Evolutionary conservation across 768 basidiomycete species (phyloP), one percentile per base, ranked within the genome.

Genomic region (Lactarius hatsudake): DNA sequence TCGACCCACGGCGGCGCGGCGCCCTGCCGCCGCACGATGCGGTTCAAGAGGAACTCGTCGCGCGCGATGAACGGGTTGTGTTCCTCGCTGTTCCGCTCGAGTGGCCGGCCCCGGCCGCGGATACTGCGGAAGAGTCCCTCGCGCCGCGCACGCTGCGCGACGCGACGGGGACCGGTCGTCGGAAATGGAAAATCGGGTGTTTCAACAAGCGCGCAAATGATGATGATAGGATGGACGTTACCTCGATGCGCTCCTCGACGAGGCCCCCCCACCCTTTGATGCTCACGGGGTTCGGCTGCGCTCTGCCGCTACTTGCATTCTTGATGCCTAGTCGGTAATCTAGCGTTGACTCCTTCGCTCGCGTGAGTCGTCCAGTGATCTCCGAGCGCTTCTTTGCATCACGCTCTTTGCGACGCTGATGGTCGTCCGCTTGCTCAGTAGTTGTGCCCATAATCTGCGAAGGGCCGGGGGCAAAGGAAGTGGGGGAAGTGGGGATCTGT

Each of bases 1-100:
- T 94, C 92, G 1, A 94, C 87, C 93, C 93, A 95, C 4, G 91
- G 89, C 36, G 93, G 93, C 4, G 86, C 84, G 7, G 89, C 90
- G n/a, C 90, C 91, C 69, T 93, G 89, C 59, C 86, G 81, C 73
- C 91, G 87, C 8, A 94, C 83, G 65, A 93, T 92, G 15, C 93
- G 85, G 71, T 94, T 95, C 88, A 94, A 87, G 58, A 94, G 78
- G 71, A 88, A 91, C 73, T 94, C 92, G 71, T 91, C 90, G 9
- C 89, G 81, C 8, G 83, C 83, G 66, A 95, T 88, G 76, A 85
- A 87, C 13, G 84, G 86, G 71, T 87, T 87, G n/a, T 76, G 74
- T 67, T 85, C 84, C 30, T 84, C 83, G 1, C 71, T 75, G 59
- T 78, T 74, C 45, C 75, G 72, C 1, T 73, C 70, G 5, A 88